Conservation (phyloP, 2,329 filamentous ascomycete species). For the Westerdykella ornata region DNA sequence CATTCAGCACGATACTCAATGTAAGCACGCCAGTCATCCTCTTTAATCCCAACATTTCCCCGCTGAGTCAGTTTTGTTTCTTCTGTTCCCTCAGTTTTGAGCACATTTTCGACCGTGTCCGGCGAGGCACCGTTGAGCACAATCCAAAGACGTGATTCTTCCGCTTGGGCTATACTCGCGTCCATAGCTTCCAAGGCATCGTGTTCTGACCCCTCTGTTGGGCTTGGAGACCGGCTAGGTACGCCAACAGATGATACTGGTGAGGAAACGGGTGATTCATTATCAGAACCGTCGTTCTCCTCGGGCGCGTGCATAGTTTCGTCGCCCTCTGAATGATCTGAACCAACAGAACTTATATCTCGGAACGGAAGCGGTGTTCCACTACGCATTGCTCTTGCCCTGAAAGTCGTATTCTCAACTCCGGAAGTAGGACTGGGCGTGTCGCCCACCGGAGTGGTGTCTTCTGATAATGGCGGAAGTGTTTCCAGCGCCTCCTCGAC, state of each 20-base stretch:
- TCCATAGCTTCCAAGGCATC: constrained; percentile 42
- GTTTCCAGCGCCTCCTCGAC: constrained; percentile 27
- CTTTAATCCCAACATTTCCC: not conserved
- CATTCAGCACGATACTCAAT: constrained; percentile 45
- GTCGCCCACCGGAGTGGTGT: constrained; percentile 17
- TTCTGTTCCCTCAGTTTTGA: constrained; percentile 5
- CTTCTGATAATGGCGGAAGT: constrained; percentile 22
- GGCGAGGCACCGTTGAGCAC: constrained; percentile 34
- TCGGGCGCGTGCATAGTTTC: not conserved
- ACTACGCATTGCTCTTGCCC: constrained; percentile 17
- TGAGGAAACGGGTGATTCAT: constrained; percentile 1
- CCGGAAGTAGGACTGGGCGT: constrained; percentile 5
- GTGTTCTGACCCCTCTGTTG: not conserved
- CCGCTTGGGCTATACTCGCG: constrained; percentile 36
- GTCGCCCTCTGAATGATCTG: constrained; percentile 4
- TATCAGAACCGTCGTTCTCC: not conserved
- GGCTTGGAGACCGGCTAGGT: not conserved
- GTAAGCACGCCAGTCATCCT: constrained; percentile 45
- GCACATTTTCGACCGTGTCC: constrained; percentile 12
- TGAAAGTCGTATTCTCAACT: constrained; percentile 15
- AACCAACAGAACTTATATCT: constrained; percentile 7
- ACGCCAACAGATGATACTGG: not conserved
- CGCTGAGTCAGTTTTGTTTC: constrained; percentile 30
- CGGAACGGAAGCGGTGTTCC: constrained; percentile 25
- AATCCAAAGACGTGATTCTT: constrained; percentile 44